Percentiles rank a stretch among this genome's conserved stretches.
Conservation (phyloP, 768 basidiomycete genomes). For the Trametes gibbosa region DNA sequence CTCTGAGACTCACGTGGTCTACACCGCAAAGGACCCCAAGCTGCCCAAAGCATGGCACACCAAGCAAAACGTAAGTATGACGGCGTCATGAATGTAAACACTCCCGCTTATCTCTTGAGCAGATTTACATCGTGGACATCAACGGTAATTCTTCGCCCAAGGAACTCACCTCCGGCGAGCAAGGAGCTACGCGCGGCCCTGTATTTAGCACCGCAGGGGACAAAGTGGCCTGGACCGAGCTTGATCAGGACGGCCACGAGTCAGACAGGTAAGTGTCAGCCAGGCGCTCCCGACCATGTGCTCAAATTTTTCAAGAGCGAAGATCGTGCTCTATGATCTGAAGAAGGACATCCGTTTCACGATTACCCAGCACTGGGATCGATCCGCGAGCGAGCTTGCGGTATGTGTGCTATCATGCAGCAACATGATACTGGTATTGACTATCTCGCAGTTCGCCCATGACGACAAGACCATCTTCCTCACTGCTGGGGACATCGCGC, state of each 20-base stretch:
- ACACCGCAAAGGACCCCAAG: conserved; percentile 82
- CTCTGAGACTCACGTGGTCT: conserved; percentile 64
- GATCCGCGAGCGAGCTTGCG: conserved; percentile 60
- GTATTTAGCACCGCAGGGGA: conserved; percentile 63
- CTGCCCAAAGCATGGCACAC: conserved; percentile 84
- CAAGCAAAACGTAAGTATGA: conserved; percentile 65
- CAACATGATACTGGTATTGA: neutral
- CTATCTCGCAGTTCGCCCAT: conserved; percentile 59
- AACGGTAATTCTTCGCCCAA: conserved; percentile 45
- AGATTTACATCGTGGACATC: conserved; percentile 74
- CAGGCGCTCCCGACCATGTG: neutral
- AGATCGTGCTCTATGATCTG: conserved; percentile 79
- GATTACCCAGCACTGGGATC: conserved; percentile 83
- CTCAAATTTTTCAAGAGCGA: conserved; percentile 45
- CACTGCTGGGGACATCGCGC: conserved; percentile 76
- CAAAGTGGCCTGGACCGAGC: conserved; percentile 85
- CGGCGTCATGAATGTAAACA: neutral
- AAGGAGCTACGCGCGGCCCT: conserved; percentile 80
- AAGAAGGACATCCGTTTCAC: conserved; percentile 63
- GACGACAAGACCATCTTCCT: conserved; percentile 69
- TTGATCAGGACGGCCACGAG: conserved; percentile 87
- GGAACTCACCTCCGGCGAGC: conserved; percentile 79
- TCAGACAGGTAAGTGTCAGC: conserved; percentile 58
- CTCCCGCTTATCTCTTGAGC: neutral
- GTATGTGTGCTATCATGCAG: conserved; percentile 37